Base-by-base conservation (phyloP, 1,284 basidiomycete genomes). In the Laetiporus sulphureus region DNA sequence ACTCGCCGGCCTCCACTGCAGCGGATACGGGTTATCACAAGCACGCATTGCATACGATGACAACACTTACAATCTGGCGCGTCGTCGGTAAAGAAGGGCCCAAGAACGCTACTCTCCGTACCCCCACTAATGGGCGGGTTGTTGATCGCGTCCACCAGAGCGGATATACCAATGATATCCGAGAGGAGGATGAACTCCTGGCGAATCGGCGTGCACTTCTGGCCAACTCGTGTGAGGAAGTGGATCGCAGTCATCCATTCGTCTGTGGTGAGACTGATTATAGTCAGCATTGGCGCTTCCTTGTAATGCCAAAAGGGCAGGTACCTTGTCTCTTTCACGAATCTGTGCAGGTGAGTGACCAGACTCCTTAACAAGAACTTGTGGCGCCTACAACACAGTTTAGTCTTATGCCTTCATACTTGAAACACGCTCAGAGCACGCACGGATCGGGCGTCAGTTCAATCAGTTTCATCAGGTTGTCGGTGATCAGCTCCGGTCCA, bases 101-200 rank as follows among this genome's bases (percentile, higher is more conserved):
- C 91, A 21, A 93, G 71, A 3, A 92, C 79, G 22, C 83, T 88
- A 24, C 75, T 76, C 55, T 85, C 83, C 0, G 87, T 90, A 8
- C 79, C 83, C 4, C 71, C 72, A 2, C 72, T 69, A 2, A 75
- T 68, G 35, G 75, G 75, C 3, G 83, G 79, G 57, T 91, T 83
- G 65, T 90, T 91, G 52, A 90, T 60, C 10, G 76, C 65, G 53
- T 91, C 86, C 5, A 93, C 82, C 40, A 92, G 52, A 0, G 83
- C 76, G 0, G 87, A 90, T 1, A 89, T 73, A 7, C 91, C 90
- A 1, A 92, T 65, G 0, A 77, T 69, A 57, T 91, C 89, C 0
- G 85, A 90, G 11, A 92, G 70, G 3, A 91, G 75, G 53, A 91
- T 89, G 57, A 87, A 87, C 58, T 93, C 90, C 66, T 90, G 87